Evolutionary conservation across 805 yeast genomes (phyloP), one percentile per base, ranked within the genome.

Genomic region (Pichia cephalocereana): DNA sequence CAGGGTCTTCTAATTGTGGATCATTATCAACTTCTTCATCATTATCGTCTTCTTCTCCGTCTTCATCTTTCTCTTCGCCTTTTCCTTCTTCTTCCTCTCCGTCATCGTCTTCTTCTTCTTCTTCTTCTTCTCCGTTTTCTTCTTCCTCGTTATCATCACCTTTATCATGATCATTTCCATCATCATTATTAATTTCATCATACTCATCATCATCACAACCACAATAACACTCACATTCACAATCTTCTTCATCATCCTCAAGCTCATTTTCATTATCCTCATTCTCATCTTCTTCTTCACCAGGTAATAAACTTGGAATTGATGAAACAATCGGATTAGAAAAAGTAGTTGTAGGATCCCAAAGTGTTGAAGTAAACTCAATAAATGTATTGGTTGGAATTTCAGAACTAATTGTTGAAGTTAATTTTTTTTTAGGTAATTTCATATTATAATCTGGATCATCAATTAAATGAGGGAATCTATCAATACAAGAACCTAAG

Each of bases 401-500:
- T 30, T 12, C 11, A 6, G 32, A 14, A 8, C 27, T 38, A 26
- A n/a, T 19, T 19, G 28, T 18, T 12, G 40, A 36, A 17, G 26
- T 27, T 30, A 11, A n/a, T 17, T 12, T 31, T 9, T 19, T 23
- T 8, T 38, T 42, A 14, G 41, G 45, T 28, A 59, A 39, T 9
- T 55, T 44, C 23, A 51, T 46, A 47, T 60, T 59, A 52, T 38
- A 59, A 40, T 57, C 48, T 2, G 61, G 57, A 45, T 59, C 57
- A 34, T 53, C 44, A 5, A 47, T 51, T 34, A 59, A 47, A 9
- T 44, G 49, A 4, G 62, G 59, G 8, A 63, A 51, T 30, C 68
- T 68, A 57, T 73, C 78, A 46, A 68, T 52, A 47, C 78, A 75
- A 7, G 76, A 70, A 2, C 78, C 79, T 44, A 67, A 53, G 50